Evolutionary conservation across 208 protist species (phyloP).

Genomic region (Porcisia hertigi): DNA sequence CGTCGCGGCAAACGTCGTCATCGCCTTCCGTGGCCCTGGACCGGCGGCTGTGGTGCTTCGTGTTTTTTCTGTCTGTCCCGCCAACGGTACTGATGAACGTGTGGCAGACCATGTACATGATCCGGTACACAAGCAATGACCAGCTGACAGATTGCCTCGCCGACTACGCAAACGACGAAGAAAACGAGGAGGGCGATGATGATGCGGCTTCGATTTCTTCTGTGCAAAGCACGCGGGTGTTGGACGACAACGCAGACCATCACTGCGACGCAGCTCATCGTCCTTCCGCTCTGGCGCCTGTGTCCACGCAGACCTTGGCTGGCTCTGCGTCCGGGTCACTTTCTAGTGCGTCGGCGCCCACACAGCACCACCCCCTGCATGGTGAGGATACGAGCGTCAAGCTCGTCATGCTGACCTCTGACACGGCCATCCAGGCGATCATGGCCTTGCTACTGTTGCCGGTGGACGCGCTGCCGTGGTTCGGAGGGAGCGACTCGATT

Average conservation of each 20-base stretch:
- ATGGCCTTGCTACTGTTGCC: constrained; percentile 41
- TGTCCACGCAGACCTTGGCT: not conserved
- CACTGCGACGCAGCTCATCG: not conserved
- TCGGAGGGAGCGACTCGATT: constrained; percentile 43
- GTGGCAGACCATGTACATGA: constrained; percentile 77
- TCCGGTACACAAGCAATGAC: constrained; percentile 51
- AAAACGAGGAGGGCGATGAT: not conserved
- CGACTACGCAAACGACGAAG: constrained; percentile 8
- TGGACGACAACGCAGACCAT: not conserved
- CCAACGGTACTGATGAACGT: constrained; percentile 74
- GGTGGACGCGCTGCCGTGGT: constrained; percentile 62
- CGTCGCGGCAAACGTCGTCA: not conserved
- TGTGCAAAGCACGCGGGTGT: not conserved
- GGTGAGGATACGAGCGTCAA: constrained; percentile 58
- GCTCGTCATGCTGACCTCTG: constrained; percentile 54
- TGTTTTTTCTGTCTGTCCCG: constrained; percentile 77
- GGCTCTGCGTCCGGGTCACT: not conserved
- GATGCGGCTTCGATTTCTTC: not conserved
- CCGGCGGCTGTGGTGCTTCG: constrained; percentile 48
- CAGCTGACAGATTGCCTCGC: constrained; percentile 14
- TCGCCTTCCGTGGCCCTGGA: constrained; percentile 9
- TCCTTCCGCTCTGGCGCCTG: not conserved
- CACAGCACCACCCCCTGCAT: constrained; percentile 22
- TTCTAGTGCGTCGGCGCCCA: not conserved
- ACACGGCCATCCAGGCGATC: constrained; percentile 43